Base-by-base conservation (phyloP, 768 basidiomycete species). In the Pleurotus cornucopiae region DNA sequence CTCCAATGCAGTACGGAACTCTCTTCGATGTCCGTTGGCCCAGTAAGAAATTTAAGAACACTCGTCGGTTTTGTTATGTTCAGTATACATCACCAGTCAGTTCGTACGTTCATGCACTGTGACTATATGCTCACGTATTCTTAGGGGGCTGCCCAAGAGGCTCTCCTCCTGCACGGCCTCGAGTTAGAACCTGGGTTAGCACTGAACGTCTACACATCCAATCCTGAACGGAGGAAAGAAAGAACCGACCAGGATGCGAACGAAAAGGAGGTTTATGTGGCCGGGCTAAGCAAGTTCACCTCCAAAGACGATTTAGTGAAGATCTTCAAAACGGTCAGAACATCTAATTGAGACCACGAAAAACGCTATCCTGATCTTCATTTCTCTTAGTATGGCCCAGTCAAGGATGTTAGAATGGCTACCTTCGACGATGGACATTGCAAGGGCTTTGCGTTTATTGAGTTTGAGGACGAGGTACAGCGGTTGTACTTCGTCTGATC, bases 11-110 rank as follows among this genome's bases (percentile, higher is more conserved):
- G 94, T 94, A 89, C 70, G 97, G 97, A 7, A 81, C 79, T 4
- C 81, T 99, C 54, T 91, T 98, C 58, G 95, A 98, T 60, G 89
- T 94, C 14, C 89, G 97, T 30, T 98, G 96, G 96, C 97, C 97
- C 4, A 95, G 93, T 71, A 95, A 95, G 66, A 97, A 97, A 66
- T 94, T 93, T 78, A 96, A 94, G 71, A 84, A 75, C 56, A 88
- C 89, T 2, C 76, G 97, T 37, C 81, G 97, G 43, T 98, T 99
- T 69, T 94, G 92, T 64, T 99, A 98, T 68, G 77, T 99, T 1
- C 97, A 98, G 59, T 98, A 83, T 66, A 87, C 86, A 1, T 84
- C 84, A 16, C 91, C 92, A 0, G 95, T 93, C 56, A 51, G 88
- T 75, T 34, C 30, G 30, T 30, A 34, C 34, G 43, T 25, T 5